Evolutionary conservation across 2,329 filamentous ascomycete species (phyloP).

Genomic region (Venturia effusa): DNA sequence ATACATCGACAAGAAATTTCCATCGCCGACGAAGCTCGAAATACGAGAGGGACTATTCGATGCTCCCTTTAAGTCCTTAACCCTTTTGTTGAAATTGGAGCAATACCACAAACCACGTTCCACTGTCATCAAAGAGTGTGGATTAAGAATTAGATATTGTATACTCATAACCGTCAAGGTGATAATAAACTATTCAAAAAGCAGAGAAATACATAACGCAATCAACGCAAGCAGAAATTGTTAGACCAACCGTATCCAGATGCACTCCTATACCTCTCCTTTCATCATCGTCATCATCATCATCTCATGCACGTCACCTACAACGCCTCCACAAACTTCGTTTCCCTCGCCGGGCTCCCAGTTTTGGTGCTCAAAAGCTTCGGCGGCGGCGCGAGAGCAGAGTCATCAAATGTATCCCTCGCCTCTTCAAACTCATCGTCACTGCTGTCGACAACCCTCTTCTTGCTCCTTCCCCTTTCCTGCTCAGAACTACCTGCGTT

Average conservation of each 20-base stretch:
- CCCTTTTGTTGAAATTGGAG: no score
- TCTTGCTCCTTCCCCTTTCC: conserved; percentile 14
- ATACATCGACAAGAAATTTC: no score
- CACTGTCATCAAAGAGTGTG: neutral
- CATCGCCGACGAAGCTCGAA: no score
- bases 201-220: neutral
- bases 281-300: neutral
- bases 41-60: no score
- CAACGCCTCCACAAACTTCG: conserved; percentile 22
- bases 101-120: no score
- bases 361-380: conserved; percentile 24
- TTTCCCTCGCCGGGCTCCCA: conserved; percentile 42
- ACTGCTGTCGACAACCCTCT: conserved; percentile 23
- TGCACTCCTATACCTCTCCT: neutral
- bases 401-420: conserved; percentile 39
- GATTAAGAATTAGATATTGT: neutral
- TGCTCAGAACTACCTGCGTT: conserved; percentile 13
- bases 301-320: no score
- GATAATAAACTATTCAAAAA: neutral
- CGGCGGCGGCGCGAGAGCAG: conserved; percentile 24
- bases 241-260: neutral
- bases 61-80: no score
- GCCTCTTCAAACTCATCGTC: conserved; percentile 40
- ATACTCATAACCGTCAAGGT: neutral
- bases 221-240: neutral